These are phyloP conservation scores for Oryza glumipatula DNA, from an alignment of 176 grass and related monocot species.

Conservation along the genomic window DNA sequence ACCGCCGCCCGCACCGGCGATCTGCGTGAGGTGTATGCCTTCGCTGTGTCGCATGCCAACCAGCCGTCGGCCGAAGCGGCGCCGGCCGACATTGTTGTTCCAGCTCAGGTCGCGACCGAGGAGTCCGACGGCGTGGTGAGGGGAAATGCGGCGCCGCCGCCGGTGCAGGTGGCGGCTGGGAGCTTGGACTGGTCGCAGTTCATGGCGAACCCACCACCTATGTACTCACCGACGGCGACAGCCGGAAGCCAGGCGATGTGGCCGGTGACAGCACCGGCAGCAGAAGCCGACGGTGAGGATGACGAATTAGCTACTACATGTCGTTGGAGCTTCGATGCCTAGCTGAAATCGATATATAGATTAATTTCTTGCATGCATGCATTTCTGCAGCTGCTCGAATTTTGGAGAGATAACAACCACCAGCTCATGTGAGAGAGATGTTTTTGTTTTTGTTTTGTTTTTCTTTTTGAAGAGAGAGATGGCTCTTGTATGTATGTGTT, in stretches of 20 bases:
- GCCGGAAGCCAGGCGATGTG: neutral
- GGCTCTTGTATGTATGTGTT: too few species aligned
- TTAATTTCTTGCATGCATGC: too few species aligned
- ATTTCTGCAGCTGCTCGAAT: too few species aligned
- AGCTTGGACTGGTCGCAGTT: slow-evolving; percentile 16
- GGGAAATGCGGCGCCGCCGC: neutral
- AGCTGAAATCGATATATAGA: too few species aligned
- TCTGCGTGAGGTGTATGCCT: slow-evolving; percentile 34
- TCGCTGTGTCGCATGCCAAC: slow-evolving; percentile 30
- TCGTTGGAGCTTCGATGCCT: slow-evolving; percentile 22
- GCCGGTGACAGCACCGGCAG: neutral
- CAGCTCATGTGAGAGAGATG: too few species aligned
- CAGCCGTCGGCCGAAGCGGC: neutral
- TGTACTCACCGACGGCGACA: slow-evolving; percentile 8
- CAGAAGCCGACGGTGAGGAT: slow-evolving; percentile 11
- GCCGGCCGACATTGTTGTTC: neutral
- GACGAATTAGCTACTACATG: neutral
- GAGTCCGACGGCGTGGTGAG: neutral
- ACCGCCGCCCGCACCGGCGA: neutral
- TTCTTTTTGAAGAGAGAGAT: too few species aligned
- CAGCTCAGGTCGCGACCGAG: neutral
- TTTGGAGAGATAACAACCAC: too few species aligned
- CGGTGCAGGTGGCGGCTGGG: neutral
- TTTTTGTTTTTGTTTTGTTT: too few species aligned
- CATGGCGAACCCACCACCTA: neutral